phyloP scores from a whole-genome alignment of 192 early-diverging fungal genomes.

The Pecoramyces ruminantium region DNA sequence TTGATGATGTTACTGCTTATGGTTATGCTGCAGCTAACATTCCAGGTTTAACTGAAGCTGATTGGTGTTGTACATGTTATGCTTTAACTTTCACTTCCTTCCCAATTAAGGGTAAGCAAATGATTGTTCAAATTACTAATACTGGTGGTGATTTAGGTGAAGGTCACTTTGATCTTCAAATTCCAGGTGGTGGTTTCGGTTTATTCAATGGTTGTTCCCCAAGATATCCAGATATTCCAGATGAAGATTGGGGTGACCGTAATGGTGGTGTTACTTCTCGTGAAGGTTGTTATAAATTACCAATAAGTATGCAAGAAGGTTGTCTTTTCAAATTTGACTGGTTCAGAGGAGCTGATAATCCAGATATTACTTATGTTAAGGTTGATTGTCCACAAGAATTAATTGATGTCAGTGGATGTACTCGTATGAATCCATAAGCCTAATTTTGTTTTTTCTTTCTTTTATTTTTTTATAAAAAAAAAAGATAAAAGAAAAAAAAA shows the following conservation, averaged over 20 bases:
- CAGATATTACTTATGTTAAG: not conserved
- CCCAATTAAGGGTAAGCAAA: not conserved
- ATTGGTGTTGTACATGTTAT: not conserved
- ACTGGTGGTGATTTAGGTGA: not conserved
- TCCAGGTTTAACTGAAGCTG: not conserved
- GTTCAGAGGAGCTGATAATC: conserved; percentile 5
- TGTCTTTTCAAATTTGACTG: conserved; percentile 2
- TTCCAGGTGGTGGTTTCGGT: conserved; percentile 5
- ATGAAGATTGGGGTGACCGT: conserved; percentile 1
- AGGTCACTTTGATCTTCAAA: conserved; percentile 2
- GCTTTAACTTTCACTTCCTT: conserved; percentile 1
- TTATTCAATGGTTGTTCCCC: conserved; percentile 5
- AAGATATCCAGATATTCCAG: not conserved
- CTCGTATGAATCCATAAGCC: not conserved
- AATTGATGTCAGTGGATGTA: not conserved
- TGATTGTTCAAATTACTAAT: conserved; percentile 4
- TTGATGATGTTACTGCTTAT: not conserved
- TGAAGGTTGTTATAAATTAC: not conserved
- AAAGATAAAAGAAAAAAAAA: too few relatives aligned
- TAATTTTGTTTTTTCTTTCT: too few relatives aligned
- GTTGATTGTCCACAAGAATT: conserved; percentile 1
- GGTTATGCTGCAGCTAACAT: not conserved
- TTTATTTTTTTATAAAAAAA: too few relatives aligned
- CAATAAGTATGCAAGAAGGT: not conserved
- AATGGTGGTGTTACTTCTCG: conserved; percentile 1